Evolutionary conservation across 805 yeast genomes (phyloP), one percentile per base, ranked within the genome.

Genomic region (Starmerella roubikii): DNA sequence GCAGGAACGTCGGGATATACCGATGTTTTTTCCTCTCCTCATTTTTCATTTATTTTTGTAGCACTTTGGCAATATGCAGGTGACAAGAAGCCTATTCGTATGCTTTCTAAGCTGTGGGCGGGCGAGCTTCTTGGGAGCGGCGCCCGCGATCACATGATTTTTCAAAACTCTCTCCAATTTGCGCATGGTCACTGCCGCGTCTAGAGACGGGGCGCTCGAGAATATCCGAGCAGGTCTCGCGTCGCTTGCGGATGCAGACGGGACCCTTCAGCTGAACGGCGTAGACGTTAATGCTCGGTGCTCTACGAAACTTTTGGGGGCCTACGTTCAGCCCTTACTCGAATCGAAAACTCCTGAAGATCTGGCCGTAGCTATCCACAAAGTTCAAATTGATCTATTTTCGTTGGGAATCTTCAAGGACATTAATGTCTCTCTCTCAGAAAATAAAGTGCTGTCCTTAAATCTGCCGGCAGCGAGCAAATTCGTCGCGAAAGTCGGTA

Each of bases 401-500:
- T 25, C 40, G 30, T 26, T 48, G 46, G 35, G 51, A 46, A 40
- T 48, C 8, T 49, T 42, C 35, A 30, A 36, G 26, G 47, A 40
- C 36, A 45, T 44, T 35, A 42, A 25, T 44, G 47, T 30, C 30
- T 54, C 38, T 52, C 50, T 45, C 10, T 45, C 19, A 23, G 42
- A 45, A 4, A 45, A 42, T 9, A 34, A 31, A 18, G 44, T 50
- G 2, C 31, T 49, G 8, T 40, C 45, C 3, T 36, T 52, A 6
- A 24, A 32, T 15, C 44, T 53, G 9, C 46, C 46, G 3, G 55
- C 56, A 11, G 70, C 70, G 3, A 83, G 83, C 49, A 69, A 71
- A 48, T 79, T 85, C 50, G 68, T 71, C 43, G 86, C 93, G 38
- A 81, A 80, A 51, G 82, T 96, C 1, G 99, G 99, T 3, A 91